Evolutionary conservation across 2,329 filamentous ascomycete species (phyloP).

Genomic region (Aureobasidium sp.): DNA sequence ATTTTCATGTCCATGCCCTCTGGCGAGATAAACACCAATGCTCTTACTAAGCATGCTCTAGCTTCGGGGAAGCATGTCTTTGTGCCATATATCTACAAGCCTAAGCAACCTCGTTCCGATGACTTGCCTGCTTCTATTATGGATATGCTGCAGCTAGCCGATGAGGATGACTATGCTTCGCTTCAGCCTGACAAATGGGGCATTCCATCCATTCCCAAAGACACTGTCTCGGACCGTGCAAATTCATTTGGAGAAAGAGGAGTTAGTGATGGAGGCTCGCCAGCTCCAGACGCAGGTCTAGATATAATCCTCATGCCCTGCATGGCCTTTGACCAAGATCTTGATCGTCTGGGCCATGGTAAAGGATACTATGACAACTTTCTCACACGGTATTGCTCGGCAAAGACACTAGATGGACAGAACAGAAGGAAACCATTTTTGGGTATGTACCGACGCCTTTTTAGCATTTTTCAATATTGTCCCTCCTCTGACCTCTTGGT

Average conservation of each 20-base stretch:
- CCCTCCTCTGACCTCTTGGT: neutral
- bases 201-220: slow-evolving; percentile 71
- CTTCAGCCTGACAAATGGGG: slow-evolving; percentile 79
- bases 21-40: slow-evolving; percentile 75
- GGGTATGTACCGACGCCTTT: slow-evolving; percentile 42
- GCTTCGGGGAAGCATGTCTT: slow-evolving; percentile 73
- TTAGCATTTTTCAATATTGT: neutral
- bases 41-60: slow-evolving; percentile 75
- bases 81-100: slow-evolving; percentile 76
- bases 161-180: slow-evolving; percentile 66
- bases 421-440: slow-evolving; percentile 46
- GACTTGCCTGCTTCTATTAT: slow-evolving; percentile 57
- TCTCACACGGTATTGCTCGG: slow-evolving; percentile 58
- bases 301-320: slow-evolving; percentile 89
- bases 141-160: slow-evolving; percentile 83
- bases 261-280: slow-evolving; percentile 22
- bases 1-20: slow-evolving; percentile 90
- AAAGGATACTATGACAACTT: slow-evolving; percentile 98
- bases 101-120: slow-evolving; percentile 21
- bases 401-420: slow-evolving; percentile 19
- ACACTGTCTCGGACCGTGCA: slow-evolving; percentile 55
- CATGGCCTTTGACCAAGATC: slow-evolving; percentile 73
- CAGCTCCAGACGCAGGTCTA: slow-evolving; percentile 38
- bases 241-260: slow-evolving; percentile 63
- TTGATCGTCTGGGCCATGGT: slow-evolving; percentile 80